phyloP scores from a whole-genome alignment of 2,329 filamentous ascomycete genomes.

The Clarireedia hainanense region DNA sequence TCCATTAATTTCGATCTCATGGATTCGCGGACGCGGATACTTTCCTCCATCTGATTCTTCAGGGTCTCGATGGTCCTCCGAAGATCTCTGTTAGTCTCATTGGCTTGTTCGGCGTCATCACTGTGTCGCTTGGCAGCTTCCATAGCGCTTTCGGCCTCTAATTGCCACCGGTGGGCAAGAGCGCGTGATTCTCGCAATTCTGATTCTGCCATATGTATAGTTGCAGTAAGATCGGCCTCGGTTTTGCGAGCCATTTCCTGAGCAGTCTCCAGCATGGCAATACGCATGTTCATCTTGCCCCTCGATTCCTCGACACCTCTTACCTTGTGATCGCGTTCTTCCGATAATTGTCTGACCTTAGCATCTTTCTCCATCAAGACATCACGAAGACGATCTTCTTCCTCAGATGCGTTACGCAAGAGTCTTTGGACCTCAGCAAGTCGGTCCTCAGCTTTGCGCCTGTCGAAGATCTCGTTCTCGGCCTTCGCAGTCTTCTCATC shows the following conservation, averaged over 20 bases:
- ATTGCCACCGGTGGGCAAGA: slow-evolving; percentile 52
- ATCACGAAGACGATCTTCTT: slow-evolving; percentile 60
- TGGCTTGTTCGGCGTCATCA: slow-evolving; percentile 47
- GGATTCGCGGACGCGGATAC: slow-evolving; percentile 71
- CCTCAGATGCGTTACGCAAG: slow-evolving; percentile 61
- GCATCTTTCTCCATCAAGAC: slow-evolving; percentile 61
- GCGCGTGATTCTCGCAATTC: slow-evolving; percentile 49
- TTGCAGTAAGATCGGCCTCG: slow-evolving; percentile 48
- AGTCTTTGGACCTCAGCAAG: slow-evolving; percentile 65
- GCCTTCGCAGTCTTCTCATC: slow-evolving; percentile 50
- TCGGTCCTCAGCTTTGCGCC: slow-evolving; percentile 63
- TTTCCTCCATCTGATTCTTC: slow-evolving; percentile 74
- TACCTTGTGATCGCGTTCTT: slow-evolving; percentile 62
- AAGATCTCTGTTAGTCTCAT: slow-evolving; percentile 62
- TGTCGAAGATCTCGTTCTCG: slow-evolving; percentile 54
- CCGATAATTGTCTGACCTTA: slow-evolving; percentile 57
- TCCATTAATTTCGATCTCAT: slow-evolving; percentile 79
- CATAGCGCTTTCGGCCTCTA: slow-evolving; percentile 52
- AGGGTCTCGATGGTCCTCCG: slow-evolving; percentile 66
- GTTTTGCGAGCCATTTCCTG: slow-evolving; percentile 49
- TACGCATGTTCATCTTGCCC: slow-evolving; percentile 50
- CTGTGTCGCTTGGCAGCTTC: slow-evolving; percentile 59
- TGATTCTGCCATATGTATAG: slow-evolving; percentile 43
- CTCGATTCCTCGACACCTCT: slow-evolving; percentile 49
- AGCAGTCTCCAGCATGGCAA: slow-evolving; percentile 61